A percentile compares a stretch with the other conserved stretches of the same genome.
Evolutionary conservation across 345 rosid species (phyloP).

Genomic region (Salix suchowensis): DNA sequence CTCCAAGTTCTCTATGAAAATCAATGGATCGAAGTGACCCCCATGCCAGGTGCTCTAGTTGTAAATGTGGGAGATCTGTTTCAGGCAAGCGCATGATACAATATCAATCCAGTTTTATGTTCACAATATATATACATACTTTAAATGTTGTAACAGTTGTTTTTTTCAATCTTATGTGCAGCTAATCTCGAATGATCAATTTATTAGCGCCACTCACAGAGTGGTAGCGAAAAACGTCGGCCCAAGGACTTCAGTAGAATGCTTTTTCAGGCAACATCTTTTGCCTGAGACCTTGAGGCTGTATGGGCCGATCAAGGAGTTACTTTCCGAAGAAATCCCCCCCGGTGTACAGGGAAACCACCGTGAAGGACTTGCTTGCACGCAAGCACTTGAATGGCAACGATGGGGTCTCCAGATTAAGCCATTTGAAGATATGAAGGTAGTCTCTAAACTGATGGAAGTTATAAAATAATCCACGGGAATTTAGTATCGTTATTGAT

Average conservation of each 20-base stretch:
- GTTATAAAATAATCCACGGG: neutral
- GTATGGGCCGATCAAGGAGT: conserved; percentile 17
- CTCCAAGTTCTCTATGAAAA: conserved; percentile 14
- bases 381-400: neutral
- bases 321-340: conserved; percentile 16
- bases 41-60: conserved; percentile 5
- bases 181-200: conserved; percentile 6
- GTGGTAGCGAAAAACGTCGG: neutral
- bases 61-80: conserved; percentile 11
- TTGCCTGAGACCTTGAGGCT: neutral
- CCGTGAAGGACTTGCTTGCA: neutral
- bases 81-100: neutral
- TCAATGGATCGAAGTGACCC: conserved; percentile 14
- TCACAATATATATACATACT: too few relatives aligned
- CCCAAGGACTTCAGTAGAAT: conserved; percentile 18
- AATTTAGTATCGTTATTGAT: neutral
- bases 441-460: neutral
- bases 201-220: conserved; percentile 7
- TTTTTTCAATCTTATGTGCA: neutral
- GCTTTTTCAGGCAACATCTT: neutral
- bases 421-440: neutral
- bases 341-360: conserved; percentile 1
- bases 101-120: neutral
- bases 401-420: neutral
- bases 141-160: neutral